A percentile compares a stretch with the other conserved stretches of the same genome.
phyloP scores from a whole-genome alignment of 805 yeast genomes.

The Maudiozyma pseudohumilis region DNA sequence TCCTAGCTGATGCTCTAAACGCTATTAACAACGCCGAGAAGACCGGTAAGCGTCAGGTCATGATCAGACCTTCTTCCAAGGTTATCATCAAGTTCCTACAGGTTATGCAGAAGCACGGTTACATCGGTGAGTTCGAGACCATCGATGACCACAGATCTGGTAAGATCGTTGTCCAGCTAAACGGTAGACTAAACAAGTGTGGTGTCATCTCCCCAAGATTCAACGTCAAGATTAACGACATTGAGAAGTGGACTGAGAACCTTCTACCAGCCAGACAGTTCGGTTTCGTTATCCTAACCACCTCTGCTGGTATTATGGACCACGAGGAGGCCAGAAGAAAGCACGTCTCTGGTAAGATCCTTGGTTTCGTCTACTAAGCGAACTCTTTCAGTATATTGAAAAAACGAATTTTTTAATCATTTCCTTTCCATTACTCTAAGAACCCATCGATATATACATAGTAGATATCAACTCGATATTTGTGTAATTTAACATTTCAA shows the following conservation, averaged over 20 bases:
- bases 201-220: constrained; percentile 99
- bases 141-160: constrained; percentile 99
- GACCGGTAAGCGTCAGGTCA: constrained; percentile 97
- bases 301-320: constrained; percentile 99
- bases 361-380: constrained; percentile 87
- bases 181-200: constrained; percentile 97
- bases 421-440: background rate
- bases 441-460: constrained; percentile 2
- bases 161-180: constrained; percentile 88
- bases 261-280: constrained; percentile 98
- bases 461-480: constrained; percentile 1
- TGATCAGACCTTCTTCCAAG: constrained; percentile 96
- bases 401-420: background rate
- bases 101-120: constrained; percentile 94
- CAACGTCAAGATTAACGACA: constrained; percentile 88
- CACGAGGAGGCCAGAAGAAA: constrained; percentile 99
- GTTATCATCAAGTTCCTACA: constrained; percentile 91
- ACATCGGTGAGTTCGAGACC: constrained; percentile 97
- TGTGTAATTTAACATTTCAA: constrained; percentile 2
- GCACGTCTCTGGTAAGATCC: constrained; percentile 97
- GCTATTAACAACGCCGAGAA: constrained; percentile 98
- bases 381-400: background rate
- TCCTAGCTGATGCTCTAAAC: constrained; percentile 95
- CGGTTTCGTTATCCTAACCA: constrained; percentile 94
- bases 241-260: constrained; percentile 98